Evolutionary conservation across 169 alveolate species (phyloP), one percentile per base, ranked within the genome.

Genomic region (Plasmodium chabaudi): DNA sequence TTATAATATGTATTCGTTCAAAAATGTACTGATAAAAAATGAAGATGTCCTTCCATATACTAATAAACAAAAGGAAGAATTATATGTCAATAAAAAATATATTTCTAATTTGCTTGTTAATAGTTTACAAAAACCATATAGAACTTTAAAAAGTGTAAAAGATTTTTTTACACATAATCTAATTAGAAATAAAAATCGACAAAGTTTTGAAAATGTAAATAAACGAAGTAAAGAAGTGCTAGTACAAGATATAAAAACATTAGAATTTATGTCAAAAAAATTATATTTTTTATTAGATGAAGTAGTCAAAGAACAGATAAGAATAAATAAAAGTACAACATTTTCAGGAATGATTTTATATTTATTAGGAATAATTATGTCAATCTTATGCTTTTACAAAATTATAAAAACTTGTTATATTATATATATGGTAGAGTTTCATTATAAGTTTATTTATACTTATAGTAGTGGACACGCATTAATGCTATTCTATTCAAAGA

Each of bases 381-480:
- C 88, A 0, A 75, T 75, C 10, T 63, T 75, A 44, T 75, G 88
- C 27, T 15, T 75, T 21, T 75, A 75, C 13, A 75, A 75, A 75
- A 75, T 75, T 49, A 49, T 67, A 23, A 75, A 63, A 75, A 75
- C 88, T 0, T 75, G 88, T 61, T 75, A 75, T 13, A 75, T 75
- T 44, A 75, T 75, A 49, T 75, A 75, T 56, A 75, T 75, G 88
- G 59, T 75, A 51, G 88, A 75, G 46, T 49, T 75, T 5, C 63
- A 75, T 49, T 75, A 75, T 55, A 27, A 65, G 46, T 75, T 75
- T 44, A 75, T 75, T 13, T 75, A 67, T 25, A 46, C 77, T 1
- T 75, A 57, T 68, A 75, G 88, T 23, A 75, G 75, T 49, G 88
- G 88, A 1, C 88, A 75, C 44, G 88, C 64, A 17, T 68, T 75